Evolutionary conservation across 1,284 basidiomycete genomes (phyloP).

Genomic region (Malassezia caprae): DNA sequence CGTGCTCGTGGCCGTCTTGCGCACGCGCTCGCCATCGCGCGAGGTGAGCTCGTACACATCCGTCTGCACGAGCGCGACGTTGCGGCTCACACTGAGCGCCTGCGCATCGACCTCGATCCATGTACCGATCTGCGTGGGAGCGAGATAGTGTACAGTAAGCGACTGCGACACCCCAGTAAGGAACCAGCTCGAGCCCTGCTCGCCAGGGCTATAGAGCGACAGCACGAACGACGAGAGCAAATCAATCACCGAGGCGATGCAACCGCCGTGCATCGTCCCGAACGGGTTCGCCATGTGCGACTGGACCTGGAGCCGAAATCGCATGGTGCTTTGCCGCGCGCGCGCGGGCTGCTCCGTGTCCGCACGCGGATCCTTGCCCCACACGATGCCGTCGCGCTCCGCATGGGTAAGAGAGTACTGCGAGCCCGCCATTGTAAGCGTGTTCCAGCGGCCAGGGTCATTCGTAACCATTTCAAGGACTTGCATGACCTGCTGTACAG

Average conservation of each 20-base stretch:
- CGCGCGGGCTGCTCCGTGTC: conserved; percentile 10
- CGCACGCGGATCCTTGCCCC: conserved; percentile 2
- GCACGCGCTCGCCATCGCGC: conserved; percentile 7
- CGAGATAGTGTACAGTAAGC: conserved; percentile 35
- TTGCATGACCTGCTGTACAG: neutral
- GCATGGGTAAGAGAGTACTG: neutral
- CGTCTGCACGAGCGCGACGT: conserved; percentile 24
- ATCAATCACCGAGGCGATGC: conserved; percentile 11
- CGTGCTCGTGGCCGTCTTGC: neutral
- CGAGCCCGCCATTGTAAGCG: neutral
- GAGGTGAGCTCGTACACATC: conserved; percentile 23
- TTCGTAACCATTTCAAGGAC: neutral
- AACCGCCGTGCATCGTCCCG: conserved; percentile 17
- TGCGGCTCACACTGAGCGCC: conserved; percentile 26
- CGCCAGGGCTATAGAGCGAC: conserved; percentile 21
- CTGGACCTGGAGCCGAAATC: conserved; percentile 9
- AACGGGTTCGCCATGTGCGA: conserved; percentile 9
- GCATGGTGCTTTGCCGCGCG: neutral
- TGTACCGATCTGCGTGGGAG: conserved; percentile 26
- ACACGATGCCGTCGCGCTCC: conserved; percentile 15
- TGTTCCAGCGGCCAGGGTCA: neutral
- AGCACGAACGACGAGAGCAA: conserved; percentile 14
- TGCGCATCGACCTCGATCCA: conserved; percentile 38
- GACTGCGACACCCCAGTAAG: conserved; percentile 42
- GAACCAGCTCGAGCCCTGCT: conserved; percentile 27